Base-by-base conservation (phyloP, 345 rosid species). In the Cardamine chenopodiifolia region DNA sequence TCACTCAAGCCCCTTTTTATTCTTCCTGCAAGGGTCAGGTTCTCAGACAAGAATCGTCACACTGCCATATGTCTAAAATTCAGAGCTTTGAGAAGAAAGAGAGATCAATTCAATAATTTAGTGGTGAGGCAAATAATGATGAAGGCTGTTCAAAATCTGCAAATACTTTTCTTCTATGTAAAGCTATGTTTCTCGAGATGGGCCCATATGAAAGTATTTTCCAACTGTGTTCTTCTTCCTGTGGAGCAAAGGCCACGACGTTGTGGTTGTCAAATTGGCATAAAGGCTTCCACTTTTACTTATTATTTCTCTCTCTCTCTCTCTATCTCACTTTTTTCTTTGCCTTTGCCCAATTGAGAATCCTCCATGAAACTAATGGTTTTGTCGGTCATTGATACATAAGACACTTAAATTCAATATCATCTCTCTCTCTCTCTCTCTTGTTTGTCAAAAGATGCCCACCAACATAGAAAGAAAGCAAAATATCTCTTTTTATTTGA, bases 401-500 rank as follows among this genome's bases (percentile, higher is more conserved):
- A 39, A 52, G 29, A 59, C 64, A 52, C 55, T 63, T 29, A 28
- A 58, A 17, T 34, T 11, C 34, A 60, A 18, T 23, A 7, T 64
- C 31, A 35, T 28, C 7, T 28, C 7, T 50, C 0, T 50, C 10
- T 37, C 8, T 70, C 18, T 52, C n/a, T 54, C 19, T 49, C 47
- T 63, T 26, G 48, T 69, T 61, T 73, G 70, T 73, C 82, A 67
- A 68, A 78, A 78, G 81, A 78, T 78, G 71, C 75, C 78, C 82
- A 78, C 78, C 67, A 59, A 76, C 64, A 25, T 1, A 61, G 37
- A 75, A 12, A 61, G 35, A 75, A 40, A 6, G 1, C 6, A 6
- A 28, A 74, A 29, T 18, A 39, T 64, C 50, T 59, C 13, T 13
- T 13, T 72, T 61, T 73, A 52, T 78, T 72, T 60, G 74, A 66